phyloP scores from a whole-genome alignment of 2,329 filamentous ascomycete genomes.

The Berkeleyomyces basicola region DNA sequence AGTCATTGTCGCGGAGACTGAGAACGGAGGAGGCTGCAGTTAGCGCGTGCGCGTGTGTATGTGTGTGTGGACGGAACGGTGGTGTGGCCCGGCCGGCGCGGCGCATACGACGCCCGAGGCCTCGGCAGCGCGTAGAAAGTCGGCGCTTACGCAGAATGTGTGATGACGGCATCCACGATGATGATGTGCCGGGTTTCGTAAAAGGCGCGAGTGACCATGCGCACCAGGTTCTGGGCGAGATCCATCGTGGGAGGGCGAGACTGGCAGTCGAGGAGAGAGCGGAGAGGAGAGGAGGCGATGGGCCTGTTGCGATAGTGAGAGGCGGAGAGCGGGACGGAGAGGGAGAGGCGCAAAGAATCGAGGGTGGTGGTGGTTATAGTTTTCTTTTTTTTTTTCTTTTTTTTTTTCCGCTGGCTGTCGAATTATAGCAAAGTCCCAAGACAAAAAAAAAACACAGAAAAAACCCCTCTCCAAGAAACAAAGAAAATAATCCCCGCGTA shows the following conservation, averaged over 20 bases:
- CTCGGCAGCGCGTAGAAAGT: too few relatives aligned
- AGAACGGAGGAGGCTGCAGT: slow-evolving; percentile 45
- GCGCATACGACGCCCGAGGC: too few relatives aligned
- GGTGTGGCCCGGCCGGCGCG: too few relatives aligned
- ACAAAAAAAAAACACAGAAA: too few relatives aligned
- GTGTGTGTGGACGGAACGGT: too few relatives aligned
- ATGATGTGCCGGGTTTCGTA: slow-evolving; percentile 74
- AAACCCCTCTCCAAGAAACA: too few relatives aligned
- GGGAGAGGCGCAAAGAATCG: neutral
- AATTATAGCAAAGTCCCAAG: too few relatives aligned
- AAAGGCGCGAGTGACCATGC: slow-evolving; percentile 72
- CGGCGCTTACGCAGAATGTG: slow-evolving; percentile 49
- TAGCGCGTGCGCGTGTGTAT: neutral
- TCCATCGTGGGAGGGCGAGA: slow-evolving; percentile 25
- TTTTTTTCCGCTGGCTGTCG: too few relatives aligned
- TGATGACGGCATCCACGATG: slow-evolving; percentile 70
- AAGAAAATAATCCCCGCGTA: too few relatives aligned
- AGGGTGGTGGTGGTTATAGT: neutral
- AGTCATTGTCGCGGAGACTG: slow-evolving; percentile 72
- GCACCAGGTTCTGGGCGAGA: slow-evolving; percentile 58
- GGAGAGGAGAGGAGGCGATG: neutral
- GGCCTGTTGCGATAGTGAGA: neutral
- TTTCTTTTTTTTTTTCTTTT: neutral
- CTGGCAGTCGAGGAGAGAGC: neutral
- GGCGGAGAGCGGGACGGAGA: neutral